A percentile compares a stretch with the other conserved stretches of the same genome.
These are phyloP conservation scores for Arxiozyma slooffiae DNA, from an alignment of 1,139 yeast genomes.

Conservation along the genomic window DNA sequence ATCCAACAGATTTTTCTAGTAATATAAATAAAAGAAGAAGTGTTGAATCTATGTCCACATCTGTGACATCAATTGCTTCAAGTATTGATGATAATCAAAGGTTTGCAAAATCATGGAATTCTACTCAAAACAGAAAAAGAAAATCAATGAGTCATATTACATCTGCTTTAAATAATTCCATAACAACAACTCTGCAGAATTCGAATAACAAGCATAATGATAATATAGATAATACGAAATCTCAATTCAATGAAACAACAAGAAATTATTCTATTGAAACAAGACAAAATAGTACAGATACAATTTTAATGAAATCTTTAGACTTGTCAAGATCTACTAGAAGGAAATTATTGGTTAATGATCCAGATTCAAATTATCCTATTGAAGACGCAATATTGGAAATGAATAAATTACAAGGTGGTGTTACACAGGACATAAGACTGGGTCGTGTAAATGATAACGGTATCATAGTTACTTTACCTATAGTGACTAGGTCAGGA, in stretches of 20 bases:
- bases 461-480: constrained; percentile 24
- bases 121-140: constrained; percentile 24
- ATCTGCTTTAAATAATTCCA: constrained; percentile 2
- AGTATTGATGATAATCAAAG: constrained; percentile 29
- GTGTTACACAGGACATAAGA: constrained; percentile 6
- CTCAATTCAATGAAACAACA: not conserved
- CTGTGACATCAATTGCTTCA: constrained; percentile 27
- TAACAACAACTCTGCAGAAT: not conserved
- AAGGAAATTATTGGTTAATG: constrained; percentile 20
- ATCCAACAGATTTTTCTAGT: constrained; percentile 27
- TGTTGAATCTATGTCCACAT: constrained; percentile 27
- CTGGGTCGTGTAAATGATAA: constrained; percentile 22
- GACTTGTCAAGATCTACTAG: constrained; percentile 6
- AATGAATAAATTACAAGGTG: constrained; percentile 23
- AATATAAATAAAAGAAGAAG: constrained; percentile 22
- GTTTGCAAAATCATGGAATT: constrained; percentile 31
- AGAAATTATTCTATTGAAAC: not conserved
- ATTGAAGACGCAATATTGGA: constrained; percentile 24
- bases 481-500: constrained; percentile 20
- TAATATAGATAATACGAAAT: constrained; percentile 2
- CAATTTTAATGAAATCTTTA: constrained; percentile 7
- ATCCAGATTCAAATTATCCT: constrained; percentile 15
- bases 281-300: constrained; percentile 13
- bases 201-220: constrained; percentile 2
- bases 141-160: constrained; percentile 24